These are phyloP conservation scores for Acer campestre DNA, from an alignment of 345 rosid genomes.

Conservation along the genomic window DNA sequence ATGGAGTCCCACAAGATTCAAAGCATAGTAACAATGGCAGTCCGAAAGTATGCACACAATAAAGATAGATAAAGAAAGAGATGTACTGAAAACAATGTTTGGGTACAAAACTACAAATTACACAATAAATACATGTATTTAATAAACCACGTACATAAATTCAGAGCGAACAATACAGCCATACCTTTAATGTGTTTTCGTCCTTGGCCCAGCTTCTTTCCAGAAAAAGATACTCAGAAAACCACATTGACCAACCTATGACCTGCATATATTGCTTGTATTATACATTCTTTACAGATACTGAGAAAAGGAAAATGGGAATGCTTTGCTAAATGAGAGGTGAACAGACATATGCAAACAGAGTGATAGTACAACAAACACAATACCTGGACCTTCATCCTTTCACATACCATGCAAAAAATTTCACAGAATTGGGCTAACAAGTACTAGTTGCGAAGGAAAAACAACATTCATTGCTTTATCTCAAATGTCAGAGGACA, in stretches of 20 bases:
- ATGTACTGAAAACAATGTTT: neutral
- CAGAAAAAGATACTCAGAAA: conserved; percentile 90
- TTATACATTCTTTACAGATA: neutral
- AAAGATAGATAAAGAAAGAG: conserved; percentile 2
- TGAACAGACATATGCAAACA: neutral
- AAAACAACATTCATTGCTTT: neutral
- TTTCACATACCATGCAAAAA: neutral
- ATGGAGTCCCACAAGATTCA: conserved; percentile 31
- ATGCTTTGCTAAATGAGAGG: neutral
- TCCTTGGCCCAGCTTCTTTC: conserved; percentile 96
- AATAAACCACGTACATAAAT: neutral
- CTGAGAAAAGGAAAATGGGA: neutral
- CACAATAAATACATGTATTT: neutral
- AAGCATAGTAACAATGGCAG: conserved; percentile 1
- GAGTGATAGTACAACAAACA: neutral
- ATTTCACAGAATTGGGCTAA: neutral
- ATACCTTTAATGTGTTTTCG: conserved; percentile 76
- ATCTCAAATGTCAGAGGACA: neutral
- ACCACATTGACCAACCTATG: conserved; percentile 99
- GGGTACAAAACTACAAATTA: neutral
- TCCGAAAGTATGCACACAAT: neutral
- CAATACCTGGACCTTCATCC: neutral
- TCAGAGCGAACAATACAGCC: neutral
- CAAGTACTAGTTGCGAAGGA: neutral
- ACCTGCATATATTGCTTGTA: conserved; percentile 49